Conservation (phyloP, 495 filamentous ascomycete species). For the Aspergillus sparsus region DNA sequence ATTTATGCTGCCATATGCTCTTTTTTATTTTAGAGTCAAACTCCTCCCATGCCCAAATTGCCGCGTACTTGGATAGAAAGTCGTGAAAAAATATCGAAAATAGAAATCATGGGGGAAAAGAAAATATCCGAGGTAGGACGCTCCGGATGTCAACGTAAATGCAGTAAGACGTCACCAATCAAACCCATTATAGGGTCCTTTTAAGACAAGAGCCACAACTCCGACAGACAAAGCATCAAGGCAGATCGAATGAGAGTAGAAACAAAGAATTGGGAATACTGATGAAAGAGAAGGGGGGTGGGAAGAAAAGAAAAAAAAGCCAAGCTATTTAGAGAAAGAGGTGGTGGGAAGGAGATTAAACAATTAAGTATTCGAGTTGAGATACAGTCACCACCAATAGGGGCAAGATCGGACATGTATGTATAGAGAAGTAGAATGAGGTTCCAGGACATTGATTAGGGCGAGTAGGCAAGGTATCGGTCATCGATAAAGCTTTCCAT, state of each 20-base stretch:
- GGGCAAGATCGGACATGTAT: background rate
- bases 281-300: background rate
- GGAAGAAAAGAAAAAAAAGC: background rate
- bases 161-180: slow-evolving; percentile 23
- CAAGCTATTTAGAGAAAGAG: background rate
- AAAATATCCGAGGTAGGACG: slow-evolving; percentile 7
- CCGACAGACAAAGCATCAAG: slow-evolving; percentile 12
- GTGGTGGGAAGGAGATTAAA: background rate
- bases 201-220: slow-evolving; percentile 20
- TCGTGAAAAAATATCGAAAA: slow-evolving; percentile 15
- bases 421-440: background rate
- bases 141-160: slow-evolving; percentile 16
- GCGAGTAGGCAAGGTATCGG: background rate
- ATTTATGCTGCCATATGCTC: slow-evolving; percentile 33
- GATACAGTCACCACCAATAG: background rate
- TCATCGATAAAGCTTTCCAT: slow-evolving; percentile 38
- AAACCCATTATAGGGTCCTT: slow-evolving; percentile 10
- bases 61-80: slow-evolving; percentile 28
- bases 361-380: slow-evolving; percentile 20
- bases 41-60: slow-evolving; percentile 44
- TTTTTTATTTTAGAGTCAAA: slow-evolving; percentile 34
- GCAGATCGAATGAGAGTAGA: slow-evolving; percentile 18
- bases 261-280: background rate
- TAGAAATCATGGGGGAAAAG: background rate
- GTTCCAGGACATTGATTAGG: background rate